These are phyloP conservation scores for Penicillium sp. DNA, from an alignment of 2,329 filamentous ascomycete genomes.

Conservation along the genomic window DNA sequence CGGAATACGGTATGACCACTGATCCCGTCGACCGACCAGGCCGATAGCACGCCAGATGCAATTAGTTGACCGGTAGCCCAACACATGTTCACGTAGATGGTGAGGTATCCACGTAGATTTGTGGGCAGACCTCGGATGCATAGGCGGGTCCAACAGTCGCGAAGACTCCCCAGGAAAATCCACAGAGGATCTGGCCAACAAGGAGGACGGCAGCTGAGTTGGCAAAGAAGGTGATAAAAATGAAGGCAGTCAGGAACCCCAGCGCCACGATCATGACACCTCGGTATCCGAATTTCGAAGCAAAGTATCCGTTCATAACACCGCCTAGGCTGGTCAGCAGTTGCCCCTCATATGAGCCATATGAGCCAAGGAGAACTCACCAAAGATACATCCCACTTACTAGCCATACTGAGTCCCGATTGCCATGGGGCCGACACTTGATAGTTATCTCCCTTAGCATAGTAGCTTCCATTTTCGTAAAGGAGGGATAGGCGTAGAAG, in stretches of 20 bases:
- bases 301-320: constrained; percentile 30
- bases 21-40: constrained; percentile 28
- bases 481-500: constrained; percentile 48
- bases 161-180: constrained; percentile 41
- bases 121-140: constrained; percentile 31
- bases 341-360: no score
- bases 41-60: constrained; percentile 30
- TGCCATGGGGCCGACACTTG: constrained; percentile 61
- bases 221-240: constrained; percentile 54
- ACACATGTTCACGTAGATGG: constrained; percentile 41
- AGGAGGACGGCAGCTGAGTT: constrained; percentile 46
- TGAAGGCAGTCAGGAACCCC: constrained; percentile 43
- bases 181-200: constrained; percentile 50
- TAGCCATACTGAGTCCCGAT: constrained; percentile 53
- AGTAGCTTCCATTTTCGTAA: constrained; percentile 38
- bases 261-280: constrained; percentile 46
- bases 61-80: constrained; percentile 36
- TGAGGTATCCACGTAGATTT: constrained; percentile 32
- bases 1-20: constrained; percentile 41
- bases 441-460: constrained; percentile 5
- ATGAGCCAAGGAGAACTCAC: constrained; percentile 2
- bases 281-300: constrained; percentile 43
- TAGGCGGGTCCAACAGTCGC: constrained; percentile 28
- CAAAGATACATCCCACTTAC: constrained; percentile 23
- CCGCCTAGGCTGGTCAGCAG: constrained; percentile 18